Evolutionary conservation across 257 asterid genomes (phyloP).

Genomic region (Ilex aquifolium): DNA sequence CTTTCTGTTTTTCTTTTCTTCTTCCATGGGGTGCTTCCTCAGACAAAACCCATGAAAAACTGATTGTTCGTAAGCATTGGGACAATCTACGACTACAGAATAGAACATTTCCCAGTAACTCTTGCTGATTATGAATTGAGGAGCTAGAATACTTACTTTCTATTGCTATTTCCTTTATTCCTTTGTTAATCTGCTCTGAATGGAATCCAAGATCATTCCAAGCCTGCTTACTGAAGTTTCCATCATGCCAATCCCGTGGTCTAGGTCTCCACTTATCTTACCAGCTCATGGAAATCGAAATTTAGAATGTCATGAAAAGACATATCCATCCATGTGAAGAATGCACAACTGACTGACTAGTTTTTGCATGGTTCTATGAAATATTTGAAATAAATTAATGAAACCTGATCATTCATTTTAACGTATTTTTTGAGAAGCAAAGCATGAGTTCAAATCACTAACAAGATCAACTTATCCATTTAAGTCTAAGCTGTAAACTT

Average conservation of each 20-base stretch:
- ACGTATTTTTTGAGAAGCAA: not conserved
- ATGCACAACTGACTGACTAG: too few species aligned
- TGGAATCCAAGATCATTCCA: slow-evolving; percentile 77
- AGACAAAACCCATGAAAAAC: not conserved
- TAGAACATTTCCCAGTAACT: not conserved
- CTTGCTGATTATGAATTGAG: slow-evolving; percentile 2
- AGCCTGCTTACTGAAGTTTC: slow-evolving; percentile 80
- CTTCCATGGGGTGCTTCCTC: not conserved
- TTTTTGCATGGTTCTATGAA: too few species aligned
- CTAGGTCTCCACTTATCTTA: slow-evolving; percentile 73
- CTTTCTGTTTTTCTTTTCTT: not conserved
- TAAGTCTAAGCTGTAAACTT: slow-evolving; percentile 19
- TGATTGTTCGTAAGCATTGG: not conserved
- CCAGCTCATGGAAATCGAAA: slow-evolving; percentile 34
- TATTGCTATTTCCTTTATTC: slow-evolving; percentile 65
- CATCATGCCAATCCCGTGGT: slow-evolving; percentile 72
- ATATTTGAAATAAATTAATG: too few species aligned
- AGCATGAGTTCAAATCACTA: slow-evolving; percentile 5
- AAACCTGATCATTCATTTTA: too few species aligned
- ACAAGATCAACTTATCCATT: slow-evolving; percentile 5
- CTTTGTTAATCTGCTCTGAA: slow-evolving; percentile 84
- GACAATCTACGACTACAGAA: not conserved
- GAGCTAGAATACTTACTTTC: slow-evolving; percentile 52
- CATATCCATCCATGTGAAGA: not conserved
- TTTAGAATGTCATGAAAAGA: not conserved